Base-by-base conservation (phyloP, 2,329 filamentous ascomycete genomes). In the Hypoxylon sp. region DNA sequence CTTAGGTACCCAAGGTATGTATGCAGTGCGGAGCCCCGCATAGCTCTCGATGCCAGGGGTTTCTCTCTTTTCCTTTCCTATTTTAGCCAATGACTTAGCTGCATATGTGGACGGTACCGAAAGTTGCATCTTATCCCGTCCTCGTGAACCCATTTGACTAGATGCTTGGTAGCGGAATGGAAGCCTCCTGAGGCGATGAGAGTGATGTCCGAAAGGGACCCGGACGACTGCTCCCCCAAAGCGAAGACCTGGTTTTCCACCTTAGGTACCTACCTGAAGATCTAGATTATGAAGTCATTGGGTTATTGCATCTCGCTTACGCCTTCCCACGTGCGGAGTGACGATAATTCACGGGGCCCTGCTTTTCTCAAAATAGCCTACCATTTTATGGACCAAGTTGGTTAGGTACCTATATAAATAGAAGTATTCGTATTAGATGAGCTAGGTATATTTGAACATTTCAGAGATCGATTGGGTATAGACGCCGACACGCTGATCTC, bases 401-500 rank as follows among this genome's bases (percentile, higher is more conserved):
- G 58, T 48, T 53, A 51, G 18, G 18, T 59, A n/a, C n/a, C n/a
- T n/a, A 36, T 68, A 68, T 60, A 65, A 65, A 68, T 68, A 68
- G 65, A 68, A 63, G 51, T 53, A 32, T 50, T 63, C 45, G 51
- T 60, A 57, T 63, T 65, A 61, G 3, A 6, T 26, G 45, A n/a
- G n/a, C n/a, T n/a, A n/a, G n/a, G 51, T 60, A 46, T 48, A 53
- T 59, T 59, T 45, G 46, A 42, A 46, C 40, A 50, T 55, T 11
- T 28, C 40, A 46, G 65, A 63, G 32, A 18, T 53, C 65, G 32
- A 63, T 54, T 60, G 57, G 65, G 65, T 67, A 67, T 64, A 67
- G 45, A 24, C 52, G 61, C 55, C 52, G 53, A 61, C 16, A 38
- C 44, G 49, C 44, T 51, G 54, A 48, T 64, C 58, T 55, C 59